These are phyloP conservation scores for Spergularia marina DNA, from an alignment of 148 eudicot species.

Conservation along the genomic window DNA sequence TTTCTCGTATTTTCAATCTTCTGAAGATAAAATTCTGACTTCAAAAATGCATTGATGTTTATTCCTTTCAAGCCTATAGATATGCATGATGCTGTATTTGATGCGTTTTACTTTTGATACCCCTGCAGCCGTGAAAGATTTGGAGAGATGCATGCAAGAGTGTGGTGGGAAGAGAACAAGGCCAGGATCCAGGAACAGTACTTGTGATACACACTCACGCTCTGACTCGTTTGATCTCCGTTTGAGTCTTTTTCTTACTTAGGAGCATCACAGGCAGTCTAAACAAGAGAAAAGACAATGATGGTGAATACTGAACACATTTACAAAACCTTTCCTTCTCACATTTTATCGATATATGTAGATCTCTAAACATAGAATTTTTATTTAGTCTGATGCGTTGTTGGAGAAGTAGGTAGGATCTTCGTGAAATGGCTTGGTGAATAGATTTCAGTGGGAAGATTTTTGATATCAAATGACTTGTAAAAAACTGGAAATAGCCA, in stretches of 20 bases:
- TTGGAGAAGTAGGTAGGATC: constrained; percentile 15
- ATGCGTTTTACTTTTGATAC: neutral
- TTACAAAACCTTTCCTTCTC: constrained; percentile 13
- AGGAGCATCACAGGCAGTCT: constrained; percentile 8
- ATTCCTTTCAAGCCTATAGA: neutral
- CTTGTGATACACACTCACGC: constrained; percentile 41
- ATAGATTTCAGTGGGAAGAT: neutral
- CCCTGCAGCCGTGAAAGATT: constrained; percentile 86
- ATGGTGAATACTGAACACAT: constrained; percentile 28
- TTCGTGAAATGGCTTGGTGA: constrained; percentile 12
- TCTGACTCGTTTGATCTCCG: constrained; percentile 6
- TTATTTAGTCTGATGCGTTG: constrained; percentile 4
- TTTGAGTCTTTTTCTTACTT: constrained; percentile 2
- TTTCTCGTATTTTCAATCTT: too few species aligned
- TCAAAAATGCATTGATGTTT: too few species aligned
- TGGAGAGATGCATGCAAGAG: constrained; percentile 77
- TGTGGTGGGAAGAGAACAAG: constrained; percentile 92
- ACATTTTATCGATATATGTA: constrained; percentile 19
- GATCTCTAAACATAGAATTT: constrained; percentile 16
- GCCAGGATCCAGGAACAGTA: constrained; percentile 89
- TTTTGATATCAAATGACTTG: constrained; percentile 20
- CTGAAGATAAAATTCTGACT: too few species aligned
- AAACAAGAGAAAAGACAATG: constrained; percentile 16
- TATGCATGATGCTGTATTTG: neutral
- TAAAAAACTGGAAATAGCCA: constrained; percentile 13